Evolutionary conservation across 164 flowering plant genomes (phyloP), one percentile per base, ranked within the genome.

Genomic region (Malania oleifera): DNA sequence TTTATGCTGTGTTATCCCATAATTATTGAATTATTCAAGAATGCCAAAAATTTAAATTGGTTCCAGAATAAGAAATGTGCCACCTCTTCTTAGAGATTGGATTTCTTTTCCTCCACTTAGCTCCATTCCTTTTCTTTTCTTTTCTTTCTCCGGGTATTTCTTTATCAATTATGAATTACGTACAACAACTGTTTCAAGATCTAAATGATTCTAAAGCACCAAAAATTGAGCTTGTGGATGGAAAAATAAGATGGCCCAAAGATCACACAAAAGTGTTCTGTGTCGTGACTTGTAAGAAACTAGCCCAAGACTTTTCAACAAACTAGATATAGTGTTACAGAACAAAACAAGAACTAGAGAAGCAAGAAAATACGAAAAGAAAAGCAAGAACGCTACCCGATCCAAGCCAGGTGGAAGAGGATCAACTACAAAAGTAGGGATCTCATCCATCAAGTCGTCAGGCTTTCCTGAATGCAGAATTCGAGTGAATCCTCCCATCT

Each of bases 401-500:
- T 93, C 98, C 15, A 79, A 61, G 52, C 97, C 98, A 2, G 62
- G 62, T 0, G 98, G 98, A 64, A 93, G 92, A 65, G 97, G 97
- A 77, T 93, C 86, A 57, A 86, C 98, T 9, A 93, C 84, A 55
- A 86, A 65, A 20, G 97, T 89, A 18, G 98, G 98, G 38, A 91
- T 91, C 76, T 89, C 98, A 39, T 87, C 81, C 91, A 91, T 87
- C 59, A 91, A 70, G 54, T 89, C 72, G 59, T 91, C 98, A 23
- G 90, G 77, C n/a, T 28, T 75, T 62, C 96, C 98, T 0, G 98
- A 92, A 75, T 89, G 96, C 69, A 92, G 73, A 75, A 92, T 77
- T 62, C 98, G 66, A 13, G 98, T 89, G 59, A 91, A 87, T 45
- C 87, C 87, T 15, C 98, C 98, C 92, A 91, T 87, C 35, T 89